Evolutionary conservation across 176 grass and related monocot genomes (phyloP).

Genomic region (Eleusine coracana): DNA sequence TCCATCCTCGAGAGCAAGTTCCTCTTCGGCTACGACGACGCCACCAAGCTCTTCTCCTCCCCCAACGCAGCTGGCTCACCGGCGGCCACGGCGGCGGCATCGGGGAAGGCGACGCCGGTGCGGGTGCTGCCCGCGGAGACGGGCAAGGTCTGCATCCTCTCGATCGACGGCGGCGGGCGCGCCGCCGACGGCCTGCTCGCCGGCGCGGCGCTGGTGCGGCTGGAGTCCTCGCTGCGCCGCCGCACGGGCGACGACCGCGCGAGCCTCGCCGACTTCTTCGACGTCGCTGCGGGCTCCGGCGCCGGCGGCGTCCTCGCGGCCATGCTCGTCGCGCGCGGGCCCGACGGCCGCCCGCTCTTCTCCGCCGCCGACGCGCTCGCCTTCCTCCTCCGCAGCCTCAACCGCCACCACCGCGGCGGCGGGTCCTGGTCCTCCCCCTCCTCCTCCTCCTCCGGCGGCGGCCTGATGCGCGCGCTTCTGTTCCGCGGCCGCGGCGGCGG

Average conservation of each 20-base stretch:
- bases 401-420: not conserved
- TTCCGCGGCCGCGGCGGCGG: constrained; percentile 44
- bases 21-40: constrained; percentile 80
- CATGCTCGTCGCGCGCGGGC: constrained; percentile 71
- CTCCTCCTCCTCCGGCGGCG: constrained; percentile 12
- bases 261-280: constrained; percentile 80
- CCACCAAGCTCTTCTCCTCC: constrained; percentile 58
- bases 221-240: constrained; percentile 70
- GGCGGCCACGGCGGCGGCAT: not conserved
- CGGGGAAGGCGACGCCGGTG: constrained; percentile 11
- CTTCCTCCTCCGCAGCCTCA: constrained; percentile 54
- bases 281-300: constrained; percentile 81
- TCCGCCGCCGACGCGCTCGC: constrained; percentile 76
- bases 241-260: constrained; percentile 57
- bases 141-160: constrained; percentile 72
- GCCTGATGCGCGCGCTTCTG: constrained; percentile 37
- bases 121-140: not conserved
- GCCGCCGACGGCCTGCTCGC: constrained; percentile 78
- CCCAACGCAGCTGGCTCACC: not conserved
- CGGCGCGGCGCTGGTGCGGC: constrained; percentile 57
- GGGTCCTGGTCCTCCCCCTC: too few species aligned
- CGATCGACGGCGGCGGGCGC: constrained; percentile 78
- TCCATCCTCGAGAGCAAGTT: constrained; percentile 97
- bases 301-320: constrained; percentile 84
- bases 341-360: constrained; percentile 65